Percentiles rank a stretch among this genome's conserved stretches.
These are phyloP conservation scores for Nannizzia gypsea DNA, from an alignment of 2,329 filamentous ascomycete genomes.

Conservation along the genomic window DNA sequence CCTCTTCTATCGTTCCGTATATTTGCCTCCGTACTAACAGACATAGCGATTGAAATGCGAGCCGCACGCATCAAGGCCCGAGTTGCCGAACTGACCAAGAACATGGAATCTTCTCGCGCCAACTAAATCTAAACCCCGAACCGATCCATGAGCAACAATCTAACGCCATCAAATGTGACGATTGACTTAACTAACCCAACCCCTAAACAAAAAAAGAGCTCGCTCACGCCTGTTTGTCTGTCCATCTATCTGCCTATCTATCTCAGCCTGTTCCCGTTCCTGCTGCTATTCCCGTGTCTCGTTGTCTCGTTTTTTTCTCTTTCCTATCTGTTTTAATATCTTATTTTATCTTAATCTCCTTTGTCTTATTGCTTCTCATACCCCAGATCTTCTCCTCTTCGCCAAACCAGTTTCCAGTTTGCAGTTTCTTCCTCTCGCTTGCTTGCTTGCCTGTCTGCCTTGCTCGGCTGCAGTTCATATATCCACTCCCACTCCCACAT, in stretches of 20 bases:
- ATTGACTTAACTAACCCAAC: not conserved
- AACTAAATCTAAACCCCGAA: too few relatives aligned
- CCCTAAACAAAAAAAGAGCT: not conserved
- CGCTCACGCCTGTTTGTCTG: not conserved
- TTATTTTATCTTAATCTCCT: not conserved
- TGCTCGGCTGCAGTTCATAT: not conserved
- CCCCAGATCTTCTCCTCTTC: not conserved
- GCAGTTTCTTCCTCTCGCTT: not conserved
- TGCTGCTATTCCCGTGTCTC: too few relatives aligned
- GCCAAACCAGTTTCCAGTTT: not conserved
- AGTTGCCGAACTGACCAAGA: slow-evolving; percentile 83
- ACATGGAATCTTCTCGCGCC: slow-evolving; percentile 50
- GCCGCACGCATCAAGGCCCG: slow-evolving; percentile 96
- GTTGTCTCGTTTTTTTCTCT: not conserved
- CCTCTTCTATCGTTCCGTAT: not conserved
- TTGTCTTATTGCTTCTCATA: slow-evolving; percentile 5
- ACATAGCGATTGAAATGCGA: slow-evolving; percentile 77
- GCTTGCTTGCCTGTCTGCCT: too few relatives aligned
- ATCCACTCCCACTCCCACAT: not conserved
- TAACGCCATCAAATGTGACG: not conserved
- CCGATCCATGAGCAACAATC: not conserved
- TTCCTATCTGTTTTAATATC: not conserved
- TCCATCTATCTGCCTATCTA: too few relatives aligned
- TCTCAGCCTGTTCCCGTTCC: too few relatives aligned
- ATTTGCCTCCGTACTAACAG: not conserved